phyloP scores from a whole-genome alignment of 257 asterid species.

The Lavandula angustifolia region DNA sequence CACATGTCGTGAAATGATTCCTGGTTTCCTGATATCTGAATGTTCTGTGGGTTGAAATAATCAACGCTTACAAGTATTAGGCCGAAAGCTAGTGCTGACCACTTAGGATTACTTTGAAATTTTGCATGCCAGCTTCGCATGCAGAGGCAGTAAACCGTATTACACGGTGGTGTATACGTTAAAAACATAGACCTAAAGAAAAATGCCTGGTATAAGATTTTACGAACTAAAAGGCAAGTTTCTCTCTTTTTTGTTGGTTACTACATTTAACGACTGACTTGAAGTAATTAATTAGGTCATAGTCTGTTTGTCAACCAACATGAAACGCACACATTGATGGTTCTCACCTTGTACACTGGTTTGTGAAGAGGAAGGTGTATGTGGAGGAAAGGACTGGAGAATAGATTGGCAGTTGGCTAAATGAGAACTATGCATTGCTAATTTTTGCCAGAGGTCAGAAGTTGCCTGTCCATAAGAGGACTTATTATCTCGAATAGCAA shows the following conservation, averaged over 20 bases:
- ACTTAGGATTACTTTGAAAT: conserved; percentile 6
- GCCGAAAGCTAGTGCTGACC: conserved; percentile 29
- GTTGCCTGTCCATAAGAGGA: conserved; percentile 1
- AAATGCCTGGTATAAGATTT: conserved; percentile 25
- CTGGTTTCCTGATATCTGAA: conserved; percentile 17
- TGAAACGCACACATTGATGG: conserved; percentile 9
- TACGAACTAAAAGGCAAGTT: conserved; percentile 26
- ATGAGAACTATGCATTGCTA: conserved; percentile 13
- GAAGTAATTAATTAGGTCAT: conserved; percentile 20
- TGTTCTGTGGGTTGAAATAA: conserved; percentile 8
- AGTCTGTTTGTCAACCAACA: neutral
- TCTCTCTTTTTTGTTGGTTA: conserved; percentile 14
- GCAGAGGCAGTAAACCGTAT: conserved; percentile 4
- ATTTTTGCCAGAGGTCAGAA: conserved; percentile 1
- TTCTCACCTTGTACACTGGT: conserved; percentile 7
- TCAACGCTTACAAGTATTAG: conserved; percentile 16
- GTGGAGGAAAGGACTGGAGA: conserved; percentile 17
- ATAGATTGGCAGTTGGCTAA: neutral
- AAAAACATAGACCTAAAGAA: conserved; percentile 16
- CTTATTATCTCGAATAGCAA: conserved; percentile 10
- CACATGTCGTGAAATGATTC: conserved; percentile 5
- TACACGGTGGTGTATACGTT: conserved; percentile 9
- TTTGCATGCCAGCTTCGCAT: conserved; percentile 15
- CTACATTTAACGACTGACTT: conserved; percentile 20
- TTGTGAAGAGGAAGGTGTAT: conserved; percentile 14